These are phyloP conservation scores for Salinomyces thailandicus DNA, from an alignment of 2,329 filamentous ascomycete genomes.

Conservation along the genomic window DNA sequence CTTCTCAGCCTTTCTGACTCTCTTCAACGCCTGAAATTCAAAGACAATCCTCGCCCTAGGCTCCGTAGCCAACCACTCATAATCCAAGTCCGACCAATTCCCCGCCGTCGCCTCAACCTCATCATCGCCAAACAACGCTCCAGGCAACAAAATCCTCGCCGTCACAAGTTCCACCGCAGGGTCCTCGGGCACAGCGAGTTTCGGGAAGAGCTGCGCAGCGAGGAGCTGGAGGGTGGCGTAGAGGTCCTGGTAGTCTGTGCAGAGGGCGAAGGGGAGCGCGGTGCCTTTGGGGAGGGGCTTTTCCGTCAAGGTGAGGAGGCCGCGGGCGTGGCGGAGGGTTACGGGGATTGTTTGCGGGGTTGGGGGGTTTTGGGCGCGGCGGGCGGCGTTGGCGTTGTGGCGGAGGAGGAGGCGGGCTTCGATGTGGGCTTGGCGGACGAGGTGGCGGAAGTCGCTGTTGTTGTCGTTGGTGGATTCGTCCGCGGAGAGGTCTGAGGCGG, in stretches of 20 bases:
- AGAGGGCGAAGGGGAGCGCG: not conserved
- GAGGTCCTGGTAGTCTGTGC: not conserved
- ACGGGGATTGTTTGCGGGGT: not conserved
- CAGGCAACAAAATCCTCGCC: not conserved
- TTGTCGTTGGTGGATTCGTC: not conserved
- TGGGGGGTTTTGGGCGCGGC: not conserved
- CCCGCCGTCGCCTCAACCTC: not conserved
- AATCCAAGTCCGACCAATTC: not conserved
- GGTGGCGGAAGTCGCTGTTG: not conserved
- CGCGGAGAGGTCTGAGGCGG: too few species aligned
- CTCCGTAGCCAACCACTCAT: too few species aligned
- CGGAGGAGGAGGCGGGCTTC: not conserved
- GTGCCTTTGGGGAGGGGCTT: not conserved
- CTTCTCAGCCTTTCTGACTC: too few species aligned
- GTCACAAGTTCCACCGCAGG: not conserved
- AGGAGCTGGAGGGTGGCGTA: not conserved
- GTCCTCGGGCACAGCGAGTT: not conserved
- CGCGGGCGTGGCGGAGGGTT: not conserved
- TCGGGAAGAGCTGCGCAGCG: not conserved
- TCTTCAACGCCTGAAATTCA: too few species aligned
- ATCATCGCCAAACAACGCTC: too few species aligned
- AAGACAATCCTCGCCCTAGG: too few species aligned
- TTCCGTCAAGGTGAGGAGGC: not conserved
- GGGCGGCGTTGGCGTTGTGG: not conserved
- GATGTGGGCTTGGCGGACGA: not conserved